Evolutionary conservation across 75 land plant species (phyloP), one percentile per base, ranked within the genome.

Genomic region (Cryptomeria japonica): DNA sequence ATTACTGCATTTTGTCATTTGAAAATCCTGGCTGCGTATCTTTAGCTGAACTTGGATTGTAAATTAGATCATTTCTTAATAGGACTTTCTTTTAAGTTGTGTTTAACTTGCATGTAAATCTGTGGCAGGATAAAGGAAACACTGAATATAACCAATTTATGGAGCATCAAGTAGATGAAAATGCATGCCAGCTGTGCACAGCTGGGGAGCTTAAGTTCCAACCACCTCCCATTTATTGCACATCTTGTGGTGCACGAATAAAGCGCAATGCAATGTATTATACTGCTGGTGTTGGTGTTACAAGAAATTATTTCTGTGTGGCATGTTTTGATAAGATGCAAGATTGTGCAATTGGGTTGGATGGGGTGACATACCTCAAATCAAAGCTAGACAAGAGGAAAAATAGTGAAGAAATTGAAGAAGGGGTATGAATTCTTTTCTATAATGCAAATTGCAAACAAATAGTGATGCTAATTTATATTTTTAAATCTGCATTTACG

Each of bases 331-430:
- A 97, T 90, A 97, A 96, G 55, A 92, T 93, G 53, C 97, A 99
- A 42, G 94, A 94, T 39, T 97, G 96, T 41, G 90, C 83, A 38
- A 91, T 97, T 36, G 93, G 92, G 68, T 93, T 93, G 86, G 99
- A 97, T 87, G 96, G 96, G 19, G 85, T 88, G 75, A 72, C 86
- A 47, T 90, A 94, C 87, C 92, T 93, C 15, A 98, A 97, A 87
- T 68, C 94, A 73, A 93, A 87, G 88, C 86, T 98, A 61, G 97
- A 97, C 87, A 97, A 96, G 91, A 91, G 93, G 90, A 97, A 91
- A 88, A 97, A 98, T 91, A 99, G 96, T 86, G 99, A 98, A 82
- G 99, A 97, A 89, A 94, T 94, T 87, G 99, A 96, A 87, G 99
- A 98, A 93, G 96, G 94, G 95, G 99, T 98, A 90, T 88, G 7